A percentile compares a stretch with the other conserved stretches of the same genome.
phyloP scores from a whole-genome alignment of 805 yeast species.

The Vanderwaltozyma polyspora region DNA sequence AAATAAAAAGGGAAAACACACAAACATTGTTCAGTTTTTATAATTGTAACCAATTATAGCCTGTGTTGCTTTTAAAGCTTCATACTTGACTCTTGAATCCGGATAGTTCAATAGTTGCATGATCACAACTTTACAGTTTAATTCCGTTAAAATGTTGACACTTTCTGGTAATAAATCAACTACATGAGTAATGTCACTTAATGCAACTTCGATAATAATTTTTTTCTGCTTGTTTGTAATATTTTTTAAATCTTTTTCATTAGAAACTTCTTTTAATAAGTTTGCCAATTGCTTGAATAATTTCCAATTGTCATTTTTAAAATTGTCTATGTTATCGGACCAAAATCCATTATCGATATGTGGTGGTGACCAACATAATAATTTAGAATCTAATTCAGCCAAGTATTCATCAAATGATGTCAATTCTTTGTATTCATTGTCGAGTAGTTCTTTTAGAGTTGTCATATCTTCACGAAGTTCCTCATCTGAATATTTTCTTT shows the following conservation, averaged over 20 bases:
- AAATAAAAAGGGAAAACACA: too few relatives aligned
- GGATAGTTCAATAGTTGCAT: slow-evolving; percentile 75
- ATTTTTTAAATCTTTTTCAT: slow-evolving; percentile 22
- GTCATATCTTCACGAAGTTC: slow-evolving; percentile 70
- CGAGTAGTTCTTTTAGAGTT: slow-evolving; percentile 45
- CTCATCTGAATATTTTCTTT: slow-evolving; percentile 90
- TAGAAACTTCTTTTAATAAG: slow-evolving; percentile 32
- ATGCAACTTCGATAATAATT: slow-evolving; percentile 44
- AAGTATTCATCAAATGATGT: slow-evolving; percentile 89
- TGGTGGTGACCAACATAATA: slow-evolving; percentile 82
- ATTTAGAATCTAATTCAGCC: slow-evolving; percentile 70
- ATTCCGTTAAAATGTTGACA: slow-evolving; percentile 38
- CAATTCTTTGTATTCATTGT: slow-evolving; percentile 62
- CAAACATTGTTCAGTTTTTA: too few relatives aligned
- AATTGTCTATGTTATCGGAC: slow-evolving; percentile 67
- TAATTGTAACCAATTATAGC: slow-evolving; percentile 74
- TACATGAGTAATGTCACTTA: slow-evolving; percentile 56
- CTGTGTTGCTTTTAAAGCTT: slow-evolving; percentile 94
- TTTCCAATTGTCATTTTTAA: slow-evolving; percentile 70
- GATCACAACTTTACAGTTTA: slow-evolving; percentile 62
- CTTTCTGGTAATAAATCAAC: slow-evolving; percentile 54
- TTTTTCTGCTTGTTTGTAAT: slow-evolving; percentile 28
- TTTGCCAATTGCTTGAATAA: slow-evolving; percentile 50
- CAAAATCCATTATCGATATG: slow-evolving; percentile 84
- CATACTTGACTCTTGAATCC: slow-evolving; percentile 83